A percentile compares a stretch with the other conserved stretches of the same genome.
phyloP scores from a whole-genome alignment of 2,329 filamentous ascomycete genomes.

The Phoma sp. region DNA sequence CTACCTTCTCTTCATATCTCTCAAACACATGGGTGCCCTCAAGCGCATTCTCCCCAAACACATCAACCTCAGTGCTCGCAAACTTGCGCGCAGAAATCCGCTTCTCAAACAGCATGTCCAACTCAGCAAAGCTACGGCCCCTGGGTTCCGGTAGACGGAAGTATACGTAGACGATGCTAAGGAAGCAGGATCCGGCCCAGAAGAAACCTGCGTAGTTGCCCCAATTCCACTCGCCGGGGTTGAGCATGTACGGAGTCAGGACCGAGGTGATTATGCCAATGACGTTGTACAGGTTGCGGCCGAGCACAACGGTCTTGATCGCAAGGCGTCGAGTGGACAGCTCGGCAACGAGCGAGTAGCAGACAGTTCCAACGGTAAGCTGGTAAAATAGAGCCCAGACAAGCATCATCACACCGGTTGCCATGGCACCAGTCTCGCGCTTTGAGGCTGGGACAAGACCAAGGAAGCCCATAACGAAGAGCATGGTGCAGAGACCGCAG shows the following conservation, averaged over 20 bases:
- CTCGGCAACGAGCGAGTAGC: slow-evolving; percentile 87
- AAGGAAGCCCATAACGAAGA: slow-evolving; percentile 83
- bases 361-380: slow-evolving; percentile 84
- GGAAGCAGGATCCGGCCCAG: slow-evolving; percentile 81
- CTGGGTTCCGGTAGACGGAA: slow-evolving; percentile 81
- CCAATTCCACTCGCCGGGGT: slow-evolving; percentile 87
- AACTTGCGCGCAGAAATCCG: slow-evolving; percentile 76
- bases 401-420: slow-evolving; percentile 81
- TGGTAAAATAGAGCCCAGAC: slow-evolving; percentile 69
- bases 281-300: slow-evolving; percentile 77
- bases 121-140: slow-evolving; percentile 82
- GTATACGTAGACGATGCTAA: slow-evolving; percentile 80
- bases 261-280: slow-evolving; percentile 82
- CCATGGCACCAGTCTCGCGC: slow-evolving; percentile 67
- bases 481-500: slow-evolving; percentile 71
- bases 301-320: slow-evolving; percentile 90
- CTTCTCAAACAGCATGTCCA: slow-evolving; percentile 83
- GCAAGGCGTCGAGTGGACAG: slow-evolving; percentile 81
- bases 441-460: slow-evolving; percentile 71
- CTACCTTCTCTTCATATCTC: slow-evolving; percentile 45
- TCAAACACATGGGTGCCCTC: slow-evolving; percentile 40
- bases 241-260: slow-evolving; percentile 90
- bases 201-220: slow-evolving; percentile 87
- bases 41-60: slow-evolving; percentile 51
- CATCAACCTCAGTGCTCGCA: slow-evolving; percentile 61